These are phyloP conservation scores for Coriaria nepalensis DNA, from an alignment of 306 rosid genomes.

Conservation along the genomic window DNA sequence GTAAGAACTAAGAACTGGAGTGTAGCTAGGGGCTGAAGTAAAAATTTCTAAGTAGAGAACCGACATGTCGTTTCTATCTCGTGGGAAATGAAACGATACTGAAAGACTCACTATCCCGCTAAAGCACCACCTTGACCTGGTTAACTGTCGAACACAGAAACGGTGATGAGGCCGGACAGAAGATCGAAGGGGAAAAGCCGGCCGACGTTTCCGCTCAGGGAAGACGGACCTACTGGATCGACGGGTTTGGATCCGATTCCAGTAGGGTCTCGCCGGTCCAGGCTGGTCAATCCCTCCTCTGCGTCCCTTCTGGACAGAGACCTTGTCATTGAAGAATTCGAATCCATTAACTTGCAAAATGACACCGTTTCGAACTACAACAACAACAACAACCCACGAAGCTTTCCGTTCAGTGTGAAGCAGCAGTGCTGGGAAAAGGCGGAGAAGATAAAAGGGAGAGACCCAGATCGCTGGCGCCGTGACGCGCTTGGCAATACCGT, in stretches of 20 bases:
- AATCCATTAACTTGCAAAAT: constrained; percentile 23
- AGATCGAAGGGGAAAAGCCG: constrained; percentile 35
- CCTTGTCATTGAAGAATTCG: constrained; percentile 16
- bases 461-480: constrained; percentile 88
- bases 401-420: constrained; percentile 63
- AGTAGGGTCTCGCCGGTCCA: constrained; percentile 15
- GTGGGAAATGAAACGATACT: too few species aligned
- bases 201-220: constrained; percentile 45
- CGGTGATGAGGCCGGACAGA: constrained; percentile 31
- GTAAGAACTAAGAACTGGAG: too few species aligned
- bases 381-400: constrained; percentile 27
- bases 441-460: constrained; percentile 70
- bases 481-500: constrained; percentile 65
- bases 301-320: constrained; percentile 26
- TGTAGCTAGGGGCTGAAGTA: too few species aligned
- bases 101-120: too few species aligned
- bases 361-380: constrained; percentile 19
- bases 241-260: constrained; percentile 15
- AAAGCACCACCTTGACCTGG: background rate
- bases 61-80: too few species aligned
- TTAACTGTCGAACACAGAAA: background rate
- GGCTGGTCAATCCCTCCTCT: constrained; percentile 9
- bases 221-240: constrained; percentile 21
- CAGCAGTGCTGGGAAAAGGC: constrained; percentile 91
- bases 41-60: too few species aligned